Percentiles rank a stretch among this genome's conserved stretches.
Evolutionary conservation across 208 protist genomes (phyloP).

Genomic region (Porcisia hertigi): DNA sequence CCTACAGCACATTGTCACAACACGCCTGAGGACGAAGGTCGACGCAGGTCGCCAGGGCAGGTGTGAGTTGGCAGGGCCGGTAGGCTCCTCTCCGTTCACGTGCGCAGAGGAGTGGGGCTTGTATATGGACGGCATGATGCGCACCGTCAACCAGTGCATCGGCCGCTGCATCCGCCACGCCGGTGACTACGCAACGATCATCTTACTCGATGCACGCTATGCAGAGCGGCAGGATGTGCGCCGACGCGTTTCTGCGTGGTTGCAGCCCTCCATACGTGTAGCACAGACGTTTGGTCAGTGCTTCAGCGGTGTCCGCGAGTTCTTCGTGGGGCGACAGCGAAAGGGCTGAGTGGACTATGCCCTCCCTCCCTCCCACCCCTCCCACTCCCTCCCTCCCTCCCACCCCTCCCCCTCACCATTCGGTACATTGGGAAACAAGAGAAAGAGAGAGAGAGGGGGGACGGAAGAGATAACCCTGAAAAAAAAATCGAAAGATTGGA

Average conservation of each 20-base stretch:
- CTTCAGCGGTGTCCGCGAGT: slow-evolving; percentile 64
- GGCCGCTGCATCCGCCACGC: slow-evolving; percentile 95
- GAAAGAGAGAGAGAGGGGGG: too few relatives aligned
- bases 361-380: not conserved
- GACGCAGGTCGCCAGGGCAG: not conserved
- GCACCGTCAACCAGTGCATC: slow-evolving; percentile 96
- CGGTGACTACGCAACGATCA: slow-evolving; percentile 93
- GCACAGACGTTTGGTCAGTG: slow-evolving; percentile 63
- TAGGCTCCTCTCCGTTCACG: slow-evolving; percentile 26
- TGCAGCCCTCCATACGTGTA: slow-evolving; percentile 63
- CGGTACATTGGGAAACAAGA: too few relatives aligned
- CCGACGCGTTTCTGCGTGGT: slow-evolving; percentile 52
- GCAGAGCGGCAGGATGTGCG: slow-evolving; percentile 50
- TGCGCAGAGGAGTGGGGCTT: slow-evolving; percentile 60
- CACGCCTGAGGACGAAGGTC: slow-evolving; percentile 13
- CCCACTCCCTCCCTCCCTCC: not conserved
- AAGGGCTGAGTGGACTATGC: not conserved
- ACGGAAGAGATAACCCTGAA: too few relatives aligned
- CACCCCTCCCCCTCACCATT: not conserved
- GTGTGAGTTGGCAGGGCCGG: not conserved
- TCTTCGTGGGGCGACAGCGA: slow-evolving; percentile 40
- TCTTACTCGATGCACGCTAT: slow-evolving; percentile 94
- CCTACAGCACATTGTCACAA: slow-evolving; percentile 71
- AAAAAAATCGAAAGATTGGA: too few relatives aligned
- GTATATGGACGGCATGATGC: slow-evolving; percentile 95